Conservation (phyloP, 805 yeast species). For the Isabelozyma heimii region DNA sequence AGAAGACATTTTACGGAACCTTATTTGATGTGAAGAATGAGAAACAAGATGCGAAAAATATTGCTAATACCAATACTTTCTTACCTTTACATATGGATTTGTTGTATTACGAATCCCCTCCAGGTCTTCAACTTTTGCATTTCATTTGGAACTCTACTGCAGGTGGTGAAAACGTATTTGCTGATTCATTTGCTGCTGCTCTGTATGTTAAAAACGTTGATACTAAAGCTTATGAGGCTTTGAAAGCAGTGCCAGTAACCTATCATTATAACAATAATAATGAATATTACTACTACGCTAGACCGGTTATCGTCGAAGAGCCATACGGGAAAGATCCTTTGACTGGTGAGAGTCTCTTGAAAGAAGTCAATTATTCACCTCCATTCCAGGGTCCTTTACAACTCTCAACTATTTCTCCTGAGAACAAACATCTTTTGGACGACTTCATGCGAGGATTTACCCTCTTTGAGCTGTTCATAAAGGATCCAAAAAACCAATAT, state of each 20-base stretch:
- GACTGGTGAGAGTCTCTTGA: constrained; percentile 18
- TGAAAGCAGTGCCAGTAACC: constrained; percentile 61
- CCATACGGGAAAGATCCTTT: constrained; percentile 13
- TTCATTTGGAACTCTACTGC: constrained; percentile 49
- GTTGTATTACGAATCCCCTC: constrained; percentile 75
- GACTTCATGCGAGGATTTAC: constrained; percentile 59
- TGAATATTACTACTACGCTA: constrained; percentile 57
- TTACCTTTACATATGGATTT: constrained; percentile 79
- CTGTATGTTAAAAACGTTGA: constrained; percentile 52
- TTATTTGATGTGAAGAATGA: constrained; percentile 62
- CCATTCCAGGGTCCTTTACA: constrained; percentile 83
- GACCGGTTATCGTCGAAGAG: constrained; percentile 64
- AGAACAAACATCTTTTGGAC: constrained; percentile 37
- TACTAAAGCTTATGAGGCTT: constrained; percentile 61
- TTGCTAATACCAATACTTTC: constrained; percentile 63
- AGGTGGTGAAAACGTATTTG: constrained; percentile 70
- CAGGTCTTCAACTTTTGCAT: constrained; percentile 73
- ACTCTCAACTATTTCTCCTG: constrained; percentile 44
- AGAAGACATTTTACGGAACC: constrained; percentile 68
- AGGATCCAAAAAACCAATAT: constrained; percentile 51
- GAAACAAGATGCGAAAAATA: constrained; percentile 51
- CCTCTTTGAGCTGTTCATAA: constrained; percentile 58
- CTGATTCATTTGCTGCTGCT: constrained; percentile 70
- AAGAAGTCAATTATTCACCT: constrained; percentile 71
- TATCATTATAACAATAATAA: constrained; percentile 65